Conservation (phyloP, 139 green algal genomes). For the Raphidocelis subcapitata region DNA sequence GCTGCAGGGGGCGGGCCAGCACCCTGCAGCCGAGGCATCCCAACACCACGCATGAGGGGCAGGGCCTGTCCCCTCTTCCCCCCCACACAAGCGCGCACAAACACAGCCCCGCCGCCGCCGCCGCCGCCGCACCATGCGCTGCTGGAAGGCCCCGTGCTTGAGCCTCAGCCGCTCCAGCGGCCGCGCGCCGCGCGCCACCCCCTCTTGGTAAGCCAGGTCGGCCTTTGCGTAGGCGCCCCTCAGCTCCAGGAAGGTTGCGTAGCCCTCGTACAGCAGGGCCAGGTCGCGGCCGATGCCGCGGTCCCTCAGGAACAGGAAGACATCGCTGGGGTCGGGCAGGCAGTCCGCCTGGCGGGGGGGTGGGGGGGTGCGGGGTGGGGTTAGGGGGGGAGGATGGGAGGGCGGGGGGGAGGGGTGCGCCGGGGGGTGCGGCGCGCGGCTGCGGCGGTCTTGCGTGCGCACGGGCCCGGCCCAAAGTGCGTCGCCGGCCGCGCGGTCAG, state of each 20-base stretch:
- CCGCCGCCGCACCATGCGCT: slow-evolving; percentile 72
- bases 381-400: no score
- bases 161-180: slow-evolving; percentile 70
- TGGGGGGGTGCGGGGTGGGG: neutral
- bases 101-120: neutral
- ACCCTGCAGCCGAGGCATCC: neutral
- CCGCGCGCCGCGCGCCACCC: no score
- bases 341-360: slow-evolving; percentile 70
- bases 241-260: slow-evolving; percentile 83
- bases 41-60: no score
- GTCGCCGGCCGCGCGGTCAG: no score
- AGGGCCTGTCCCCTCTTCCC: no score
- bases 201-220: slow-evolving; percentile 71
- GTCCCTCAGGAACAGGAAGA: slow-evolving; percentile 80
- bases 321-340: slow-evolving; percentile 78
- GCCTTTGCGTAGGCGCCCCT: slow-evolving; percentile 66
- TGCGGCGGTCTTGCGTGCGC: no score
- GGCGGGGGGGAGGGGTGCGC: no score
- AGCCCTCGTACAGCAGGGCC: slow-evolving; percentile 86
- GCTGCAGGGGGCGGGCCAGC: neutral
- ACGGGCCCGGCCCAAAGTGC: no score
- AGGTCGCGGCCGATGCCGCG: slow-evolving; percentile 79
- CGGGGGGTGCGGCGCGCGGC: no score
- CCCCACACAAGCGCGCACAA: no score
- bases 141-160: slow-evolving; percentile 80